Percentiles rank a stretch among this genome's conserved stretches.
These are phyloP conservation scores for Astragalus membranaceus DNA, from an alignment of 306 rosid genomes.

Conservation along the genomic window DNA sequence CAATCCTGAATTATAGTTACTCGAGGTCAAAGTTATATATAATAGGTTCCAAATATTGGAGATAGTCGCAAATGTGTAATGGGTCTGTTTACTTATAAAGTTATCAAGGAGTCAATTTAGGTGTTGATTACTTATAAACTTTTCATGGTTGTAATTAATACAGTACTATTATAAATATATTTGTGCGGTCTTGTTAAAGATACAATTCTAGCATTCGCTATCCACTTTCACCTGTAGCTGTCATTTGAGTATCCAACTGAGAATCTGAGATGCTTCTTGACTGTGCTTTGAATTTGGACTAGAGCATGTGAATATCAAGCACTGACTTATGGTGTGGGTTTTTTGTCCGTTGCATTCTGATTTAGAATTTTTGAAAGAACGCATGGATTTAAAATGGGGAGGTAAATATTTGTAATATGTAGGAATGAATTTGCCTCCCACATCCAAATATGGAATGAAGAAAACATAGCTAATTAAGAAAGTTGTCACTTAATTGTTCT, in stretches of 20 bases:
- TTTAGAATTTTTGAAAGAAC: not conserved
- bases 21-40: not conserved
- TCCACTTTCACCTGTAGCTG: not conserved
- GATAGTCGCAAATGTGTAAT: not conserved
- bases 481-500: not conserved
- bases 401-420: not conserved
- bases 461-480: not conserved
- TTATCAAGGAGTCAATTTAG: not conserved
- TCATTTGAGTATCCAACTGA: not conserved
- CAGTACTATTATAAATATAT: not conserved
- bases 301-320: not conserved
- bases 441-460: not conserved
- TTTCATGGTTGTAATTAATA: not conserved
- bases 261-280: not conserved
- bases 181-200: not conserved
- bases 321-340: not conserved
- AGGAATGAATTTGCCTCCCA: not conserved
- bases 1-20: not conserved
- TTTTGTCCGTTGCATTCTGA: not conserved
- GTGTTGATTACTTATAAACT: not conserved
- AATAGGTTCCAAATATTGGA: not conserved
- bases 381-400: not conserved
- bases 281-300: not conserved
- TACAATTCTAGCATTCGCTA: not conserved
- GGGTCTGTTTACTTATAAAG: not conserved